Evolutionary conservation across 1,284 basidiomycete genomes (phyloP).

Genomic region (Prillingera fragicola): DNA sequence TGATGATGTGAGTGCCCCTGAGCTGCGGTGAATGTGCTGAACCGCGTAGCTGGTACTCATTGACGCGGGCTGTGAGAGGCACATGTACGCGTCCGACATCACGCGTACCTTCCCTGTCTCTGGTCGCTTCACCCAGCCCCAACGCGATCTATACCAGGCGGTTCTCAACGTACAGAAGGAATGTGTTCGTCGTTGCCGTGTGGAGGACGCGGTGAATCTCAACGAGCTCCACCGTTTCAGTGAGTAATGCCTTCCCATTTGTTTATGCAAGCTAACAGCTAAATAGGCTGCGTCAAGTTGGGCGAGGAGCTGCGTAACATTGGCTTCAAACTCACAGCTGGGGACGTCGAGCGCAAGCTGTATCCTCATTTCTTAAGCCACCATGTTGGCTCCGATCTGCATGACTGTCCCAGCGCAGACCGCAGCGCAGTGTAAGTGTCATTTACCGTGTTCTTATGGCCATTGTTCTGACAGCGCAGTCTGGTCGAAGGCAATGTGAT

Average conservation of each 20-base stretch:
- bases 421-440: conserved; percentile 41
- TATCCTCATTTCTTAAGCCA: conserved; percentile 71
- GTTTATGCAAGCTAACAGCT: background rate
- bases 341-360: conserved; percentile 76
- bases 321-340: conserved; percentile 64
- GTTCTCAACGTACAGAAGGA: conserved; percentile 53
- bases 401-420: conserved; percentile 50
- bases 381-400: conserved; percentile 52
- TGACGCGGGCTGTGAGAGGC: conserved; percentile 84
- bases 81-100: conserved; percentile 92
- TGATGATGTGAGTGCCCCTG: conserved; percentile 54
- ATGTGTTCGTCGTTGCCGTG: conserved; percentile 50
- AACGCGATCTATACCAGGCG: conserved; percentile 77
- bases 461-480: conserved; percentile 36
- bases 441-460: background rate
- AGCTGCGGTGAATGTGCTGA: conserved; percentile 1
- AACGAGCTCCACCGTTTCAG: conserved; percentile 73
- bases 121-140: conserved; percentile 71
- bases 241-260: conserved; percentile 18
- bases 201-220: conserved; percentile 56
- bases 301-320: conserved; percentile 70
- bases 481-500: conserved; percentile 77
- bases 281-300: conserved; percentile 64
- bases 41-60: conserved; percentile 63
- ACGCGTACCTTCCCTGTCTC: conserved; percentile 86